Percentiles rank a stretch among this genome's conserved stretches.
These are phyloP conservation scores for Stellera chamaejasme DNA, from an alignment of 345 rosid genomes.

Conservation along the genomic window DNA sequence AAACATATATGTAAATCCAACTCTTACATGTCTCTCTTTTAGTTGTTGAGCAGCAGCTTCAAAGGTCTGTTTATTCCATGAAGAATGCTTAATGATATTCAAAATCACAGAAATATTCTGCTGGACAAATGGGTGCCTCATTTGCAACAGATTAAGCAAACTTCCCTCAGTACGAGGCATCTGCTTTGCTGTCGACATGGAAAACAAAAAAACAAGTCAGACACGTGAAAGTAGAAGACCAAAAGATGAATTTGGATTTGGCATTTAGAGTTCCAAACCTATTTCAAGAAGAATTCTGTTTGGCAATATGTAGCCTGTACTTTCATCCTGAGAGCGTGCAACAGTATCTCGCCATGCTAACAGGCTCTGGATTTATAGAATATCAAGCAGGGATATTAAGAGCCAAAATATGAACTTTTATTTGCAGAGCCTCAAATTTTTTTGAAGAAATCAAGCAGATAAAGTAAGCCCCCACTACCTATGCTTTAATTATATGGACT, in stretches of 20 bases:
- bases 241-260: neutral
- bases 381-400: neutral
- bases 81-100: slow-evolving; percentile 52
- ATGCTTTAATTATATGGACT: neutral
- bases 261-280: slow-evolving; percentile 33
- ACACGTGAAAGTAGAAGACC: neutral
- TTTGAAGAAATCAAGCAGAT: too few species aligned
- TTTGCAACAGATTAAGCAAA: slow-evolving; percentile 49
- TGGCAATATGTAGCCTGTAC: slow-evolving; percentile 74
- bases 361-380: slow-evolving; percentile 49
- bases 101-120: slow-evolving; percentile 50
- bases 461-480: too few species aligned
- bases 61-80: slow-evolving; percentile 59
- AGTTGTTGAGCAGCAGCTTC: slow-evolving; percentile 54
- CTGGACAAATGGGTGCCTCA: slow-evolving; percentile 62
- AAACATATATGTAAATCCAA: neutral
- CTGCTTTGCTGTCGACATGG: slow-evolving; percentile 54
- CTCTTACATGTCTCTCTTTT: slow-evolving; percentile 20
- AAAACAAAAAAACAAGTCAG: slow-evolving; percentile 4
- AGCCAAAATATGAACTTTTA: neutral
- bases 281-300: slow-evolving; percentile 80
- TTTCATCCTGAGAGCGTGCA: slow-evolving; percentile 86
- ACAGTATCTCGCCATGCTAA: slow-evolving; percentile 75
- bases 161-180: slow-evolving; percentile 58
- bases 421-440: neutral